phyloP scores from a whole-genome alignment of 352 stramenopile genomes.

The Phytophthora pisi region DNA sequence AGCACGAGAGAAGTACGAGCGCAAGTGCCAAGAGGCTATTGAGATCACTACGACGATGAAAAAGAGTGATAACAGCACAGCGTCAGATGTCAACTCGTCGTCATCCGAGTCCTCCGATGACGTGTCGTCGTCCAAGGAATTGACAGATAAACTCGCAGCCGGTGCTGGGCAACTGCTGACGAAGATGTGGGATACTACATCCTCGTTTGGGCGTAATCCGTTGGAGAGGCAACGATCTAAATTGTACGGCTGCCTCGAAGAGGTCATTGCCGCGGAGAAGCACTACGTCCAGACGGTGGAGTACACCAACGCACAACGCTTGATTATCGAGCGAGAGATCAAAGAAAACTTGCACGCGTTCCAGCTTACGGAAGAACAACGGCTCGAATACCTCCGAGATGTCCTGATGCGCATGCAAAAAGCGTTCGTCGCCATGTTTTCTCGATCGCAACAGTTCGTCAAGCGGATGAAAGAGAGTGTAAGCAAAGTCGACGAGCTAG shows the following conservation, averaged over 20 bases:
- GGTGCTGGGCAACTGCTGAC: constrained; percentile 71
- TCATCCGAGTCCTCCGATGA: constrained; percentile 26
- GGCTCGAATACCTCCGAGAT: constrained; percentile 82
- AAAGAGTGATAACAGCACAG: constrained; percentile 31
- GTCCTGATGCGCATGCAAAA: constrained; percentile 74
- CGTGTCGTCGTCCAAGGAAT: constrained; percentile 48
- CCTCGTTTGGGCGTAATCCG: constrained; percentile 66
- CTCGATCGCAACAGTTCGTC: constrained; percentile 50
- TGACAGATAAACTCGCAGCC: constrained; percentile 65
- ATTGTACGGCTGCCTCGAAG: constrained; percentile 64
- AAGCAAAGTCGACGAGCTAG: constrained; percentile 66
- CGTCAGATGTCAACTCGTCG: constrained; percentile 3
- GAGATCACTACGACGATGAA: constrained; percentile 50
- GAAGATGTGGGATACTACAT: constrained; percentile 84
- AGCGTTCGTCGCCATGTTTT: constrained; percentile 53
- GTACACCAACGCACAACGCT: constrained; percentile 66
- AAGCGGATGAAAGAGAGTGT: constrained; percentile 57
- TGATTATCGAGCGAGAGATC: constrained; percentile 71
- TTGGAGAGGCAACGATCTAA: constrained; percentile 70
- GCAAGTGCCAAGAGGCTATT: constrained; percentile 68
- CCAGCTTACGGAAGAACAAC: constrained; percentile 85
- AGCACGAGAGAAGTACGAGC: constrained; percentile 82
- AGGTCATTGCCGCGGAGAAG: constrained; percentile 72
- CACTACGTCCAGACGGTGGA: constrained; percentile 73
- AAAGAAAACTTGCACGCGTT: constrained; percentile 82